Percentiles rank a stretch among this genome's conserved stretches.
phyloP scores from a whole-genome alignment of 176 grass and related monocot genomes.

The Avena insularis region DNA sequence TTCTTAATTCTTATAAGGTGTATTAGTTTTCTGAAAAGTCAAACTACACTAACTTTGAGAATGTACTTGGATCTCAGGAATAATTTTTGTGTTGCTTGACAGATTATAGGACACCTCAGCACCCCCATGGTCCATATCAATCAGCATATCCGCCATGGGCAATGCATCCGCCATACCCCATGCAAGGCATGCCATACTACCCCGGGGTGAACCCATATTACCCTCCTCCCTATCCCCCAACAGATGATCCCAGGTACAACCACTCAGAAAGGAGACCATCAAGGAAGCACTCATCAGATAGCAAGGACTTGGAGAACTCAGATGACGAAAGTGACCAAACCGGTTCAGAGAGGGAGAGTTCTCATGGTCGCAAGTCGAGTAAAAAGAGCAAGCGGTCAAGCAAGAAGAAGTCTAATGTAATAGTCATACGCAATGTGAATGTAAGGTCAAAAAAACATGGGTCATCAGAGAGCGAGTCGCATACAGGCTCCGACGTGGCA shows the following conservation, averaged over 20 bases:
- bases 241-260: constrained; percentile 61
- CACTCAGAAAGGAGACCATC: constrained; percentile 48
- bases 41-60: too few species aligned
- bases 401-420: constrained; percentile 79
- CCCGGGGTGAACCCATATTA: constrained; percentile 69
- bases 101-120: constrained; percentile 55
- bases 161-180: constrained; percentile 83
- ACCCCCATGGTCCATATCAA: constrained; percentile 62
- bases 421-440: constrained; percentile 88
- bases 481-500: constrained; percentile 54
- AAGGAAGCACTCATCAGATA: constrained; percentile 56
- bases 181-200: constrained; percentile 88
- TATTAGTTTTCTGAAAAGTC: too few species aligned
- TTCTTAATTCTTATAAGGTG: too few species aligned
- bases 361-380: constrained; percentile 64
- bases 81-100: constrained; percentile 31
- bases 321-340: constrained; percentile 60
- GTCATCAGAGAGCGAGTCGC: constrained; percentile 58
- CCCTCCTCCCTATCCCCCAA: constrained; percentile 69
- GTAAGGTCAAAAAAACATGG: constrained; percentile 74
- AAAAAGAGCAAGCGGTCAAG: constrained; percentile 57
- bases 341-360: constrained; percentile 55
- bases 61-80: constrained; percentile 24
- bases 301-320: constrained; percentile 59
- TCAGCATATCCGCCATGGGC: constrained; percentile 81